phyloP scores from a whole-genome alignment of 2,329 filamentous ascomycete genomes.

The Aspergillus latus region DNA sequence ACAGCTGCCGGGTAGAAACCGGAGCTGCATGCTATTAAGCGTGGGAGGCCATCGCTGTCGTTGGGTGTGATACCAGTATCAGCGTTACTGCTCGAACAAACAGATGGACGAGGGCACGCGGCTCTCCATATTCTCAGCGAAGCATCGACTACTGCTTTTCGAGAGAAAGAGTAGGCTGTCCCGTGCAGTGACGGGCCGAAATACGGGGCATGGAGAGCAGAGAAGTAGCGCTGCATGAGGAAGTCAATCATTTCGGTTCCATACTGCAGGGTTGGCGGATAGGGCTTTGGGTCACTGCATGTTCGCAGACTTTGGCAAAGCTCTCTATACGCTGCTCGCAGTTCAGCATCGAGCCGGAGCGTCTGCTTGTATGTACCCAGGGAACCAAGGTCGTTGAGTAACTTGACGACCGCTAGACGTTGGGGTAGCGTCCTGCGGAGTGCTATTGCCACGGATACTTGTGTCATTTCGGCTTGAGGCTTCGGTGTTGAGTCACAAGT shows the following conservation, averaged over 20 bases:
- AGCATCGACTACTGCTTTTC: conserved; percentile 51
- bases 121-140: conserved; percentile 50
- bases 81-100: conserved; percentile 7
- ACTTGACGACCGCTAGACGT: conserved; percentile 36
- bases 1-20: conserved; percentile 25
- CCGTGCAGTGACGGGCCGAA: conserved; percentile 24
- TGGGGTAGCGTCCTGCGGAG: conserved; percentile 39
- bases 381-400: conserved; percentile 27
- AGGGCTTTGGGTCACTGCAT: not conserved
- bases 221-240: conserved; percentile 30
- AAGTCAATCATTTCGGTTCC: conserved; percentile 26
- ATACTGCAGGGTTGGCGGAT: conserved; percentile 16
- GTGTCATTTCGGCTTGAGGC: conserved; percentile 31
- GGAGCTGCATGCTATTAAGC: conserved; percentile 41
- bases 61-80: not conserved
- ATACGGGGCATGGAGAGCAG: conserved; percentile 32
- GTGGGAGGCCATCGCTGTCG: conserved; percentile 40
- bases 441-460: conserved; percentile 36
- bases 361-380: conserved; percentile 26
- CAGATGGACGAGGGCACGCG: conserved; percentile 32
- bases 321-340: conserved; percentile 46
- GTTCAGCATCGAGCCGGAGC: conserved; percentile 41
- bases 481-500: conserved; percentile 26
- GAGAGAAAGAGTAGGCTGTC: conserved; percentile 47
- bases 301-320: conserved; percentile 34